These are phyloP conservation scores for Coemansia sp. DNA, from an alignment of 192 early-diverging fungal species.

Conservation along the genomic window DNA sequence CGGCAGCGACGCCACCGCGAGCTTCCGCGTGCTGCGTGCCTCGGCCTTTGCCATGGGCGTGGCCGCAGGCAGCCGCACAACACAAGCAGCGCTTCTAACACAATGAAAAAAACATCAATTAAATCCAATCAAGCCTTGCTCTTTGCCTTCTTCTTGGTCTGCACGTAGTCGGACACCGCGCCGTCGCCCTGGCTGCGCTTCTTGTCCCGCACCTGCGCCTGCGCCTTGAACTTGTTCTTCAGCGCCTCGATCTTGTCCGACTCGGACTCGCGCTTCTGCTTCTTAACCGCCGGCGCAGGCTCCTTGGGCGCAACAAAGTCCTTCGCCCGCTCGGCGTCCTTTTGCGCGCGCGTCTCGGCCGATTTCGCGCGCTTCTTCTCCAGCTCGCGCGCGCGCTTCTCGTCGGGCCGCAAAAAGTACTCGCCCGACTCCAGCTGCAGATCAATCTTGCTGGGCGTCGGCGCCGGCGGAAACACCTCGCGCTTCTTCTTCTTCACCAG, in stretches of 20 bases:
- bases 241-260: conserved; percentile 41
- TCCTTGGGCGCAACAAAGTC: conserved; percentile 82
- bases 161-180: conserved; percentile 18
- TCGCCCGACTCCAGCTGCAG: conserved; percentile 91
- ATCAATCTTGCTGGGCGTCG: conserved; percentile 82
- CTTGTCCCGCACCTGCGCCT: conserved; percentile 17
- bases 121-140: neutral
- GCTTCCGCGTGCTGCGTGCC: conserved; percentile 25
- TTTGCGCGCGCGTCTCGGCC: conserved; percentile 63
- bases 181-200: conserved; percentile 11
- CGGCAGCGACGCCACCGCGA: conserved; percentile 6
- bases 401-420: conserved; percentile 82
- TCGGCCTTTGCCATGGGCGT: conserved; percentile 48
- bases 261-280: conserved; percentile 6
- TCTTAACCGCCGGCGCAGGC: conserved; percentile 1
- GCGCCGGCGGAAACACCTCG: conserved; percentile 88
- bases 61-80: conserved; percentile 13
- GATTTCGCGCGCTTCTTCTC: conserved; percentile 64
- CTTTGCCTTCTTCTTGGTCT: conserved; percentile 15
- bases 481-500: conserved; percentile 64
- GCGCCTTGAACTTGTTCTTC: conserved; percentile 45
- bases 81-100: neutral
- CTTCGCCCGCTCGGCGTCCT: conserved; percentile 67
- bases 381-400: conserved; percentile 60
- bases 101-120: neutral